Base-by-base conservation (phyloP, 345 rosid genomes). In the Dimocarpus longan region DNA sequence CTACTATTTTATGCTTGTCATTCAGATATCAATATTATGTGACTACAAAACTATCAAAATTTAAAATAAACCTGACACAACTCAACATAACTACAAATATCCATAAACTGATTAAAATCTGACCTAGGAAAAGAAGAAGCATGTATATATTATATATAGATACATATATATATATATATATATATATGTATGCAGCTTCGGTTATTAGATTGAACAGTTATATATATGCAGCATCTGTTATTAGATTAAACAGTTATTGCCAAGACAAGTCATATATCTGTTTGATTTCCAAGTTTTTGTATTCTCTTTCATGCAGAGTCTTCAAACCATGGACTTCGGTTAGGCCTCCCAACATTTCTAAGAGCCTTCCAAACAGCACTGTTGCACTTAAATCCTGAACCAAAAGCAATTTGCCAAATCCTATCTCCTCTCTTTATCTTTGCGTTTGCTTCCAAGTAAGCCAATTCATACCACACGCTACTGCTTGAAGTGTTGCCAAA, bases 401-500 rank as follows among this genome's bases (percentile, higher is more conserved):
- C 97, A 1, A 87, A 88, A 46, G 89, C 90, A 32, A 90, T 80
- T 67, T 93, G 93, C 92, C 91, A 89, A 76, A 89, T 79, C 73
- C 85, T 83, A 59, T 93, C 86, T 1, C 91, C 92, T 75, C 73
- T 80, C 80, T 83, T 90, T 4, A 93, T 77, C 82, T 80, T 86
- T n/a, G 6, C 52, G 39, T 80, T 82, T 28, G 87, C 88, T 78
- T 93, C 94, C 85, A 90, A 74, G 82, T 87, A 90, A 68, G 93
- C 93, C 71, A 93, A 83, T 66, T 91, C 91, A 48, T 93, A 91
- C 97, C 95, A 93, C 43, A 88, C 76, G 15, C 93, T 90, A 50
- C 95, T 91, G 73, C 95, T 93, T 0, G 94, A 91, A 8, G 94
- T 90, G 76, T 93, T 93, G 48, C 95, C 97, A 5, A 93, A 91